Evolutionary conservation across 257 asterid species (phyloP), one percentile per base, ranked within the genome.

Genomic region (Solanum chiquidenum): DNA sequence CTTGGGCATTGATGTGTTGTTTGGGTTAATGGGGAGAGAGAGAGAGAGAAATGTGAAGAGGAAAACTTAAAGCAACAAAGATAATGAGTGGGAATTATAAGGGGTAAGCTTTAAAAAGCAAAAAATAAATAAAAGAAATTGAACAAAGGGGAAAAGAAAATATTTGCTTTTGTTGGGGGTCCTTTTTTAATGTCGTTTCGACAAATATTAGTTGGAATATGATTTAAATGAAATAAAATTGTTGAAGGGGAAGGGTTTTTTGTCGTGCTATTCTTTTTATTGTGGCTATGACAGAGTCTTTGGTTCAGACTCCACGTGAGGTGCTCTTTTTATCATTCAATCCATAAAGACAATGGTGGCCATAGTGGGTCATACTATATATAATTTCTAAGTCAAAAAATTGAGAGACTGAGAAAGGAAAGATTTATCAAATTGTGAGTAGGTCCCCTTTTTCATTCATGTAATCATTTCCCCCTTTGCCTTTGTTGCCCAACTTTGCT

Each of bases 271-370:
- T 83, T 89, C 69, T 83, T 89, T 79, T 91, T 89, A 93, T 92
- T 93, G 94, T 92, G 93, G 94, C 88, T 92, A 94, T 79, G 96
- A 94, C 95, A 94, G 96, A 92, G 87, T 90, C 95, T 91, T 93
- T 94, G 98, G 96, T 94, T 95, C 98, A 94, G 98, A 93, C 87
- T 95, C 98, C 98, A 95, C 99, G 98, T 96, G 99, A 95, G 98
- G 95, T 96, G 96, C 98, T 93, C 98, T 93, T 95, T 96, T 91
- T 93, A 96, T 96, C 94, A 96, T 95, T 94, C 98, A 94, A 94
- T 93, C 97, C 95, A 95, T 92, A 94, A 92, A 95, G 99, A 94
- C 98, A 94, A 69, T 91, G 98, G 98, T 94, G 98, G 87, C 93
- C 94, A n/a, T 73, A 29, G 62, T 93, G 97, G 98, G 27, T 95